phyloP scores from a whole-genome alignment of 495 filamentous ascomycete genomes.

The Penicillium antarcticum region DNA sequence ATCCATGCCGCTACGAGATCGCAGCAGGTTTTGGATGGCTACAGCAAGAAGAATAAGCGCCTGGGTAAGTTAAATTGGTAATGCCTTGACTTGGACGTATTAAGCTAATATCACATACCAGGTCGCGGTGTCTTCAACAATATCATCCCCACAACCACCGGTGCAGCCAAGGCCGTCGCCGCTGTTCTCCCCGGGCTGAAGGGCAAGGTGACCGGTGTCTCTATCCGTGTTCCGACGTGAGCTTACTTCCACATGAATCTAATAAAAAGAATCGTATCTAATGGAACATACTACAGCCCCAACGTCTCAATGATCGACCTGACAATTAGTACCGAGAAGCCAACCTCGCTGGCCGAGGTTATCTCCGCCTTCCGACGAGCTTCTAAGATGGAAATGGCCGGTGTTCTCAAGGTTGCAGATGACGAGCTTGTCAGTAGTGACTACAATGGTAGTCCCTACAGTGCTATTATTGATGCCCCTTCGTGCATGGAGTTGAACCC shows the following conservation, averaged over 20 bases:
- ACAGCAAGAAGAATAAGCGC: constrained; percentile 37
- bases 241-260: constrained; percentile 1
- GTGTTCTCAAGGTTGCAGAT: constrained; percentile 28
- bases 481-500: constrained; percentile 31
- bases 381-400: constrained; percentile 25
- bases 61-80: constrained; percentile 17
- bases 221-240: constrained; percentile 35
- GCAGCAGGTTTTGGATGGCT: constrained; percentile 36
- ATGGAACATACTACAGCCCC: constrained; percentile 11
- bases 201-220: constrained; percentile 34
- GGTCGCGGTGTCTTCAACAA: constrained; percentile 35
- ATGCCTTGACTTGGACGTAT: neutral
- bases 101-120: constrained; percentile 2
- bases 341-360: constrained; percentile 31
- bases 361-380: constrained; percentile 29
- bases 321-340: constrained; percentile 30
- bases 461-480: constrained; percentile 30
- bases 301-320: constrained; percentile 39
- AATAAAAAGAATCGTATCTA: neutral
- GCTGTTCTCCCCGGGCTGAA: constrained; percentile 28
- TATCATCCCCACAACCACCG: constrained; percentile 34
- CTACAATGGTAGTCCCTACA: constrained; percentile 29
- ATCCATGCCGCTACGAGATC: constrained; percentile 35
- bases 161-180: constrained; percentile 33
- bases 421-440: constrained; percentile 34